Evolutionary conservation across 108 stramenopile species (phyloP), one percentile per base, ranked within the genome.

Genomic region (Fistulifera solaris): DNA sequence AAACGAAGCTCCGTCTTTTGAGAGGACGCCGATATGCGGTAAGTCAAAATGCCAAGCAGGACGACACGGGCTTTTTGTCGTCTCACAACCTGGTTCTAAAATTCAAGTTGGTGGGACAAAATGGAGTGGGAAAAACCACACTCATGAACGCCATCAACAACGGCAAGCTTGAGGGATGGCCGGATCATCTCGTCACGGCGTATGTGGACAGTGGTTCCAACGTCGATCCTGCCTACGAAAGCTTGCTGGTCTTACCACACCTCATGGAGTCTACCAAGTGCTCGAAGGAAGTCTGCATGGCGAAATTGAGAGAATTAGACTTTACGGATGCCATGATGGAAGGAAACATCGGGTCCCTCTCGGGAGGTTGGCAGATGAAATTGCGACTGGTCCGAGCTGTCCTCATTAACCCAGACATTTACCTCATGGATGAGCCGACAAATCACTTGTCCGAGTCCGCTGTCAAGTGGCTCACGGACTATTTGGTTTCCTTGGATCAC

Each of bases 281-380:
- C 23, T 27, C 67, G 17, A 85, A 83, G 57, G 89, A 89, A 40
- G 83, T 82, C 14, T 82, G 93, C 49, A 57, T 70, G 8, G 83
- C 67, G 47, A 77, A 87, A 54, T 51, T 94, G 56, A 75, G 78
- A 31, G 64, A 82, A 54, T 63, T 94, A 24, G 90, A 89, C 40
- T 93, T 95, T 54, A 87, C 93, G 5, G 77, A 93, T 25, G 71
- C 65, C 44, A 89, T 94, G 77, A 86, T 94, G 52, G 41, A 70
- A 6, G 88, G 93, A 21, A 85, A 86, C 11, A 94, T 99, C 47
- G 96, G 93, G 14, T 82, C 81, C 27, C 68, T 98, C 55, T 89
- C 85, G 8, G 99, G 99, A 12, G 97, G 99, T 19, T 98, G 97
- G 97, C 93, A 95, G 66, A 96, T 98, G 96, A 97, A 98, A 55